Evolutionary conservation across 108 stramenopile species (phyloP), one percentile per base, ranked within the genome.

Genomic region (Cylindrotheca closterium): DNA sequence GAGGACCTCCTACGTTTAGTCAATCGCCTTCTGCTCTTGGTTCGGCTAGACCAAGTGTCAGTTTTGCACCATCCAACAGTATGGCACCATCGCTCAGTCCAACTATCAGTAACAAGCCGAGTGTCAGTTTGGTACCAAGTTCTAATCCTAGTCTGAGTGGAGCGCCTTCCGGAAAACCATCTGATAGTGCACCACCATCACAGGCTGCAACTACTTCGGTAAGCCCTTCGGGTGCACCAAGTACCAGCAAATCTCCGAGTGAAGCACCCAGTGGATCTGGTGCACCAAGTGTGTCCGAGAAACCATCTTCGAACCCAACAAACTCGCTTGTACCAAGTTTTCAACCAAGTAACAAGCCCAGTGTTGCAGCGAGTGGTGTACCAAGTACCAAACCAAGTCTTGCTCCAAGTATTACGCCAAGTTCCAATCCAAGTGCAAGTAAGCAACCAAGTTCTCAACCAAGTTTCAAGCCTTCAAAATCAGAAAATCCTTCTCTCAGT

Each of bases 71-170:
- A 5, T 51, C 51, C 19, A 4, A 17, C 4, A 22, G 21, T 51
- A 5, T n/a, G 4, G 18, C 8, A 17, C 55, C 31, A 19, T 57
- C 55, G 5, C 5, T 10, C 8, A 17, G 10, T 57, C 29, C 55
- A 30, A 57, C 25, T 57, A 26, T 18, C 55, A 57, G 55, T 30
- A 12, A 12, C 7, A n/a, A 23, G 23, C 55, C 55, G 5, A 57
- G 17, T n/a, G 18, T 8, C 55, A 18, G 19, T 17, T 26, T n/a
- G 28, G 31, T 30, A 7, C 55, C 55, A 5, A 51, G 51, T 23
- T 10, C 19, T n/a, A 23, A 5, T 5, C 51, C 51, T 17, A 51
- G 21, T 21, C 25, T 32, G 31, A 18, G 17, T n/a, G 17, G 17
- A 52, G 51, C 17, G 23, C 51, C 51, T 19, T 23, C 51, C 10